Conservation (phyloP, 228 moss, liverwort and hornwort genomes). For the Sphagnum magellanicum region DNA sequence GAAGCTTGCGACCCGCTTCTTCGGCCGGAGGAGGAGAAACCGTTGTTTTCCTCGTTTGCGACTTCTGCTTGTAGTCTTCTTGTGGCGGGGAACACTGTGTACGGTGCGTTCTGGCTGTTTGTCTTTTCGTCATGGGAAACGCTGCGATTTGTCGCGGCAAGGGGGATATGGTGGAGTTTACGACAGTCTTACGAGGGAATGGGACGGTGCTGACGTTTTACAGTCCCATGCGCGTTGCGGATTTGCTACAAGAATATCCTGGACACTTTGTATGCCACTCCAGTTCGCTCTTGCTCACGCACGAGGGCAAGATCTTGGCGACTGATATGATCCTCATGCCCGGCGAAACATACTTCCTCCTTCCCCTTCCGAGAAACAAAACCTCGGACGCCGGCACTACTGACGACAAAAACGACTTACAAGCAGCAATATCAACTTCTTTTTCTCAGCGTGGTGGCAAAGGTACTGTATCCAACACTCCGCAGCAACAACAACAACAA, state of each 20-base stretch:
- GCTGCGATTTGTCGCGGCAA: slow-evolving; percentile 14
- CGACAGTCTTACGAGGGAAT: slow-evolving; percentile 33
- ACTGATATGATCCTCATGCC: slow-evolving; percentile 11
- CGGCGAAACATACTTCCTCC: slow-evolving; percentile 44
- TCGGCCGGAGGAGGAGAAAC: too few species aligned
- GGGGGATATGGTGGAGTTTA: slow-evolving; percentile 9
- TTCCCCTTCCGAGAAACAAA: slow-evolving; percentile 18
- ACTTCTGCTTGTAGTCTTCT: too few species aligned
- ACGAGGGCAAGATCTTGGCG: slow-evolving; percentile 41
- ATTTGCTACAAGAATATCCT: slow-evolving; percentile 28
- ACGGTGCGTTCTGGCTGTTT: too few species aligned
- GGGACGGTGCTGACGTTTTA: slow-evolving; percentile 31
- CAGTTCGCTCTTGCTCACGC: slow-evolving; percentile 32
- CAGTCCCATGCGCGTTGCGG: slow-evolving; percentile 23
- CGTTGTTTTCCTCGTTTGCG: too few species aligned
- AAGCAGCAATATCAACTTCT: not conserved
- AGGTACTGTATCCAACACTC: too few species aligned
- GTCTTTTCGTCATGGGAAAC: slow-evolving; percentile 19
- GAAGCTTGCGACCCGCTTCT: too few species aligned
- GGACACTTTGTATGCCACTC: slow-evolving; percentile 49
- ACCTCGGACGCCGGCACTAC: not conserved
- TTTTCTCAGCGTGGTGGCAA: not conserved
- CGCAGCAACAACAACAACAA: not conserved
- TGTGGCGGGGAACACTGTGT: too few species aligned
- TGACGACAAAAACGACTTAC: not conserved